Conservation (phyloP, 2,329 filamentous ascomycete genomes). For the Ophiostoma montium region DNA sequence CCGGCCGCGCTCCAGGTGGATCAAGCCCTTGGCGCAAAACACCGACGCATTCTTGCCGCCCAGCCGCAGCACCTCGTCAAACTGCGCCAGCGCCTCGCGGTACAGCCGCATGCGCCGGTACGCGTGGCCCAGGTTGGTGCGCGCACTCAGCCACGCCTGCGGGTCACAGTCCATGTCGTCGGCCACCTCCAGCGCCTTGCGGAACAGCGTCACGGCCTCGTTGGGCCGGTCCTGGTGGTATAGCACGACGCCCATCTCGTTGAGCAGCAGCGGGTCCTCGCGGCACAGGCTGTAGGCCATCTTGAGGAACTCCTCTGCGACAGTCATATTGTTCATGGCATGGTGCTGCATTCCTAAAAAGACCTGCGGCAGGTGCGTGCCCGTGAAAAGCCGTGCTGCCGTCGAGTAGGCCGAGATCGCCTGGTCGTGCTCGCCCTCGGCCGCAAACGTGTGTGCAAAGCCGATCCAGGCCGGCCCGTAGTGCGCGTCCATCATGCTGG, state of each 20-base stretch:
- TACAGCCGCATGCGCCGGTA: constrained; percentile 58
- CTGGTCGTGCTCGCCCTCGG: constrained; percentile 95
- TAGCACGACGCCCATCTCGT: constrained; percentile 91
- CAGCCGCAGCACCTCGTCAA: constrained; percentile 73
- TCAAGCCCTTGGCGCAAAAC: constrained; percentile 71
- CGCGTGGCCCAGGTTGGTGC: constrained; percentile 82
- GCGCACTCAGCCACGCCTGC: constrained; percentile 66
- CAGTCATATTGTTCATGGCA: constrained; percentile 82
- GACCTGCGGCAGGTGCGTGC: constrained; percentile 86
- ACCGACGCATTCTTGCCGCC: constrained; percentile 67
- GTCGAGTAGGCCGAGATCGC: constrained; percentile 96
- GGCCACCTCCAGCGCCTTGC: constrained; percentile 61
- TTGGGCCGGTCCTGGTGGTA: constrained; percentile 76
- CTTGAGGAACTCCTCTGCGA: constrained; percentile 88
- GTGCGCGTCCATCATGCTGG: constrained; percentile 93
- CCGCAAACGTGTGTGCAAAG: constrained; percentile 95
- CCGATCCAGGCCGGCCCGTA: constrained; percentile 98
- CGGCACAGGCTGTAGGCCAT: constrained; percentile 74
- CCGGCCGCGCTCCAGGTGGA: constrained; percentile 62
- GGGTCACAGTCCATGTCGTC: constrained; percentile 71
- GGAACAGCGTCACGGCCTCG: constrained; percentile 65
- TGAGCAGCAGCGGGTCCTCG: constrained; percentile 78
- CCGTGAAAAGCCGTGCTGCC: constrained; percentile 86
- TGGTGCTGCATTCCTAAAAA: constrained; percentile 98
- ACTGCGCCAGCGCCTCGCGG: constrained; percentile 61